Percentiles rank a stretch among this genome's conserved stretches.
Evolutionary conservation across 148 eudicot genomes (phyloP).

Genomic region (Oxyria digyna): DNA sequence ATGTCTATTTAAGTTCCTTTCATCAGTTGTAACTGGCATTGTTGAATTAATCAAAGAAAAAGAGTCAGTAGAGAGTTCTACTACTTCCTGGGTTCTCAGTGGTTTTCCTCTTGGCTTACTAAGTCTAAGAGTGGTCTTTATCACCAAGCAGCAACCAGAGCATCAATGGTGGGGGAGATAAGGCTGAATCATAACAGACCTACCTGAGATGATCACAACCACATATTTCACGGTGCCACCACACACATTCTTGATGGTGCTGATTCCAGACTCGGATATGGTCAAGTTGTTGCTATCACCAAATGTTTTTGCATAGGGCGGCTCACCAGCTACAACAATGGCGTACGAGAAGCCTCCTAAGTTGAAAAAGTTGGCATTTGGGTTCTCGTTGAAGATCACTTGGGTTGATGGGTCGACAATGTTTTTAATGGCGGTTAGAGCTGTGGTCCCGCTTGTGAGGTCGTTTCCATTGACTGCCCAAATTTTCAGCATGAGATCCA

Average conservation of each 20-base stretch:
- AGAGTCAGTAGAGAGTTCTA: too few relatives aligned
- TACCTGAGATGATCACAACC: slow-evolving; percentile 33
- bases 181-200: slow-evolving; percentile 38
- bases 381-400: slow-evolving; percentile 36
- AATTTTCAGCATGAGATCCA: slow-evolving; percentile 49
- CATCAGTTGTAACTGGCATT: too few relatives aligned
- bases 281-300: slow-evolving; percentile 39
- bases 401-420: slow-evolving; percentile 28
- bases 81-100: too few relatives aligned
- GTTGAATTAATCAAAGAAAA: too few relatives aligned
- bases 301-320: slow-evolving; percentile 30
- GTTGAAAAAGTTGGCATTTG: slow-evolving; percentile 24
- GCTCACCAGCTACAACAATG: slow-evolving; percentile 41
- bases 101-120: too few relatives aligned
- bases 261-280: slow-evolving; percentile 26
- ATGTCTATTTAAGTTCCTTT: too few relatives aligned
- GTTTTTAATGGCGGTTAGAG: slow-evolving; percentile 27
- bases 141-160: slow-evolving; percentile 53
- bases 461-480: slow-evolving; percentile 48
- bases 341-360: slow-evolving; percentile 30
- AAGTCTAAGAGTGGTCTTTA: too few relatives aligned
- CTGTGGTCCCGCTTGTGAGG: slow-evolving; percentile 37
- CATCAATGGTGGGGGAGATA: slow-evolving; percentile 28
- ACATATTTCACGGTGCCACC: slow-evolving; percentile 27
- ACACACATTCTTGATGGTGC: slow-evolving; percentile 31